Conservation (phyloP, 1,284 basidiomycete species). For the Cryptococcus amylolentus region DNA sequence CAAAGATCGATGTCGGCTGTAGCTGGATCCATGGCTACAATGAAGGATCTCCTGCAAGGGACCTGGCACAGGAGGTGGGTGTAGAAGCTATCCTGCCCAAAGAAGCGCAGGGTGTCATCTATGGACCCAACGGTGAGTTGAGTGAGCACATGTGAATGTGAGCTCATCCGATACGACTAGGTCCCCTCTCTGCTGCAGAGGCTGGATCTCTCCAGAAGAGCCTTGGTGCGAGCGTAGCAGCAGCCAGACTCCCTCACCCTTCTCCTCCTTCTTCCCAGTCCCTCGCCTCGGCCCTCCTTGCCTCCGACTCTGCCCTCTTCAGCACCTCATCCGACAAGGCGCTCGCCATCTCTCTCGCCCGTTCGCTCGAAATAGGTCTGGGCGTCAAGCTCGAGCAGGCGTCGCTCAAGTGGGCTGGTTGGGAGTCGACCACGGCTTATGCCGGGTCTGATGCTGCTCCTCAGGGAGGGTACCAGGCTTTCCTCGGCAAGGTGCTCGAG, state of each 20-base stretch:
- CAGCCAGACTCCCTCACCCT: constrained; percentile 20
- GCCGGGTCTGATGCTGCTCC: constrained; percentile 55
- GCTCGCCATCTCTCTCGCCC: constrained; percentile 44
- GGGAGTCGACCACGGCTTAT: constrained; percentile 48
- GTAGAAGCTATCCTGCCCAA: constrained; percentile 46
- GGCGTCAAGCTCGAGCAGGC: constrained; percentile 52
- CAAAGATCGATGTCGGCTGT: constrained; percentile 52
- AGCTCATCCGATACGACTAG: constrained; percentile 6
- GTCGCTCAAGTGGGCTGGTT: constrained; percentile 47
- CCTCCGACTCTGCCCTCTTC: constrained; percentile 36
- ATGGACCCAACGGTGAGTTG: constrained; percentile 40
- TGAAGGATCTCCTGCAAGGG: constrained; percentile 52
- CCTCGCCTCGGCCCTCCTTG: constrained; percentile 41
- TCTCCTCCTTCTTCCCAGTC: constrained; percentile 17
- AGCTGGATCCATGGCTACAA: constrained; percentile 55
- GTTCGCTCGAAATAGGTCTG: constrained; percentile 52
- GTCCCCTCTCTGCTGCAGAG: constrained; percentile 18
- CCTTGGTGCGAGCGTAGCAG: constrained; percentile 35
- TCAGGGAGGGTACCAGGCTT: constrained; percentile 52
- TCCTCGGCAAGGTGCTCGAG: constrained; percentile 46
- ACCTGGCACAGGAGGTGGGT: constrained; percentile 47
- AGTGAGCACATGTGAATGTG: neutral
- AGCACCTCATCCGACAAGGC: constrained; percentile 17
- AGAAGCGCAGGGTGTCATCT: constrained; percentile 36
- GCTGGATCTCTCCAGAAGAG: constrained; percentile 26